Evolutionary conservation across 495 filamentous ascomycete species (phyloP), one percentile per base, ranked within the genome.

Genomic region (Daldinia decipiens): DNA sequence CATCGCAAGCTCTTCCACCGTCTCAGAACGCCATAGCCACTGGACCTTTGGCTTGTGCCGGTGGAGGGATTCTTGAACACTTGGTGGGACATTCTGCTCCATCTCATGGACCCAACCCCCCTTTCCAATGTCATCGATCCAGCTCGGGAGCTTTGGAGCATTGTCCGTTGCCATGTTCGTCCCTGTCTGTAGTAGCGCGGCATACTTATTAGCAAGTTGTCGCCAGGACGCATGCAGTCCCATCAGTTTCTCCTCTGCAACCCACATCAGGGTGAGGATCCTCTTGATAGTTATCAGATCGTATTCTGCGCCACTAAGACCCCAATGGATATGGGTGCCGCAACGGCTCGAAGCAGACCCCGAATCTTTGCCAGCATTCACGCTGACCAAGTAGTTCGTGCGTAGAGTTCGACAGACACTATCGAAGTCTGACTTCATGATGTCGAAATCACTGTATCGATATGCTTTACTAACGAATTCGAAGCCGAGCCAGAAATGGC

Each of bases 401-500:
- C 63, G 63, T 15, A 71, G n/a, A 1, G 15, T 32, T 31, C 36
- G 55, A 29, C 69, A 71, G 45, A 55, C 31, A 13, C 6, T 32
- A 1, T 71, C 58, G 4, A 71, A 59, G 21, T 71, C 63, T 29
- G 19, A 59, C 15, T 63, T 67, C 53, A 54, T 36, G 5, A 53
- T 47, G 21, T 54, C 34, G 9, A 71, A 34, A 27, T 71, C 69
- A 5, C 7, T 32, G n/a, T 53, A 54, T 17, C 32, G 57, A 26
- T 71, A 67, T 12, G 29, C 58, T 53, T 71, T 67, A 53, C 63
- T 63, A 13, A 71, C 69, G 17, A 71, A 62, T 24, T 71, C 69
- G 11, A 71, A 63, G 17, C 69, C 69, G 19, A 71, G 69, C 69
- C 69, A 71, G 34, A 62, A 71, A 40, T 63, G 40, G 5, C 69